Evolutionary conservation across 2,329 filamentous ascomycete genomes (phyloP).

Genomic region (Monosporascus sp.): DNA sequence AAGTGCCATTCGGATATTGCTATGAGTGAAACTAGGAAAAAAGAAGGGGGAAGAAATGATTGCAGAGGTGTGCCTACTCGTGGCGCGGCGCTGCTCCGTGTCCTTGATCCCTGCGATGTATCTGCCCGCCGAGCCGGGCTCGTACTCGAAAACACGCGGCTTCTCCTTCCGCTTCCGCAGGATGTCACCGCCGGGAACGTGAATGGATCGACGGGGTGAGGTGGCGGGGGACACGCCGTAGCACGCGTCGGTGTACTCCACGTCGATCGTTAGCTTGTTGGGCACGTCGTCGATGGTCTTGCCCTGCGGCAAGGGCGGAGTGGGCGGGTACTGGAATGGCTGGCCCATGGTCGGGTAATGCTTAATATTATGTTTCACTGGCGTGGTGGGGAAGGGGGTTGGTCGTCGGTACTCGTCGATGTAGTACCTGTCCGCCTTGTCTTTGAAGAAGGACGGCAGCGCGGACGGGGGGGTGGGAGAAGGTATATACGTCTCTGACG

Average conservation of each 20-base stretch:
- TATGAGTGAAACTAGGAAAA: too few species aligned
- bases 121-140: not conserved
- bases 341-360: not conserved
- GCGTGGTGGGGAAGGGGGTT: not conserved
- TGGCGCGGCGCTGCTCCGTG: not conserved
- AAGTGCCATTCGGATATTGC: too few species aligned
- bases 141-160: not conserved
- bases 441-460: too few species aligned
- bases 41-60: too few species aligned
- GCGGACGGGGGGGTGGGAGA: too few species aligned
- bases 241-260: not conserved
- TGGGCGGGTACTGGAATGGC: not conserved
- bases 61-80: not conserved
- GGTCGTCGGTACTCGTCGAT: not conserved
- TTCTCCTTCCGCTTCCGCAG: not conserved
- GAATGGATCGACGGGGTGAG: not conserved
- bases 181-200: not conserved
- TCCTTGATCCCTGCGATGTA: not conserved
- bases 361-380: not conserved
- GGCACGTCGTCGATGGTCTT: slow-evolving; percentile 1
- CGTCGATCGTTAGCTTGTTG: not conserved
- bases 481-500: too few species aligned
- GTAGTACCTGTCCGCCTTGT: too few species aligned
- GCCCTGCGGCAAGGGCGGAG: not conserved
- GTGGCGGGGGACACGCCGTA: not conserved